A percentile compares a stretch with the other conserved stretches of the same genome.
phyloP scores from a whole-genome alignment of 441 rosid genomes.

The Pelargonium myrrhifolium region DNA sequence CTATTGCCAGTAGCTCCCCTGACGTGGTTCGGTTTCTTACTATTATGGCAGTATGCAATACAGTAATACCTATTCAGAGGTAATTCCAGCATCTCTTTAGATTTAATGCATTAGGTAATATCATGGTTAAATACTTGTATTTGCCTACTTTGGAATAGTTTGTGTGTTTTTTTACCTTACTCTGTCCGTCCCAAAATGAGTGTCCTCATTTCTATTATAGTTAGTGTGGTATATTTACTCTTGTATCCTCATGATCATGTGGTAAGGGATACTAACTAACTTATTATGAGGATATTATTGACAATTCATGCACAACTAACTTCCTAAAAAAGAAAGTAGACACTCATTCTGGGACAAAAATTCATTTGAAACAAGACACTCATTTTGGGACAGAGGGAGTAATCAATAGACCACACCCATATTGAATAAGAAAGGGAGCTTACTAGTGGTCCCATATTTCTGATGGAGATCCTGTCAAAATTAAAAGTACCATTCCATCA shows the following conservation, averaged over 20 bases:
- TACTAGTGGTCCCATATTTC: slow-evolving; percentile 55
- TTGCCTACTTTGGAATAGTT: background rate
- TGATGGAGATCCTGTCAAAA: slow-evolving; percentile 71
- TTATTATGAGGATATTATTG: too few species aligned
- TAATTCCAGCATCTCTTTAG: slow-evolving; percentile 26
- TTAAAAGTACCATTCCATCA: slow-evolving; percentile 4
- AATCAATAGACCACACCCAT: too few species aligned
- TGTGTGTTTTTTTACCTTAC: slow-evolving; percentile 13
- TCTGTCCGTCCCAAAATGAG: too few species aligned
- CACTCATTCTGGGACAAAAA: too few species aligned
- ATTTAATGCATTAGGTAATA: slow-evolving; percentile 2
- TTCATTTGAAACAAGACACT: too few species aligned
- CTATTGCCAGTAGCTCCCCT: slow-evolving; percentile 68
- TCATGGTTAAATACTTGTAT: slow-evolving; percentile 11
- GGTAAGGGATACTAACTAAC: too few species aligned
- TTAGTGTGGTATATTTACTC: too few species aligned
- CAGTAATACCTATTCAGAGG: slow-evolving; percentile 86
- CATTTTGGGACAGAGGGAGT: too few species aligned
- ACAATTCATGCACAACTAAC: too few species aligned
- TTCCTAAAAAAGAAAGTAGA: too few species aligned
- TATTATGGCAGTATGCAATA: slow-evolving; percentile 93
- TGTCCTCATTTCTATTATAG: too few species aligned
- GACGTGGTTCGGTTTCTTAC: slow-evolving; percentile 81
- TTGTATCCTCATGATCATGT: too few species aligned
- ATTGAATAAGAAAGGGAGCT: slow-evolving; percentile 20